Evolutionary conservation across 164 flowering plant genomes (phyloP).

Genomic region (Aristolochia contorta): DNA sequence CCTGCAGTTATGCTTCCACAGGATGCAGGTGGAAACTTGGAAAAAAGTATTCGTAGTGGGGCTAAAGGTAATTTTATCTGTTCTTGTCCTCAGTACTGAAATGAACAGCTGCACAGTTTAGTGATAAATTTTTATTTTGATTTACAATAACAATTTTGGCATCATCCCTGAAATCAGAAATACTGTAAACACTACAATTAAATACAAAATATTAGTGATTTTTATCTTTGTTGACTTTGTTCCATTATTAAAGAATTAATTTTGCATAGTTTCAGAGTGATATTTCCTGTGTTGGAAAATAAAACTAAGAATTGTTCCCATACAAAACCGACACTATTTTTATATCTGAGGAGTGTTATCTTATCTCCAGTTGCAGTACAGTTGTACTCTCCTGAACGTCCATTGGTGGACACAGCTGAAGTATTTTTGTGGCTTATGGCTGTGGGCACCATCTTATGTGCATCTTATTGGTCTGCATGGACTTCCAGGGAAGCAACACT

Average conservation of each 20-base stretch:
- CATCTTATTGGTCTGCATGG: constrained; percentile 99
- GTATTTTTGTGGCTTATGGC: constrained; percentile 99
- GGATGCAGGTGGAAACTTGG: constrained; percentile 79
- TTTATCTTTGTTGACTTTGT: too few relatives aligned
- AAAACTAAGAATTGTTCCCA: neutral
- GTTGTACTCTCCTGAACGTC: constrained; percentile 84
- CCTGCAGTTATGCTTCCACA: constrained; percentile 95
- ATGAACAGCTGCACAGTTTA: too few relatives aligned
- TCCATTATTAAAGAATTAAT: too few relatives aligned
- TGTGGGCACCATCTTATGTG: constrained; percentile 84
- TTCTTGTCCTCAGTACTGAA: neutral
- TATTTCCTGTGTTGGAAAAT: too few relatives aligned
- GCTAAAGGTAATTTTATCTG: constrained; percentile 41
- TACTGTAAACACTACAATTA: too few relatives aligned
- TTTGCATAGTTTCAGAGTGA: too few relatives aligned
- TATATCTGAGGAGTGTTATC: constrained; percentile 4
- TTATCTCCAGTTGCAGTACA: constrained; percentile 66
- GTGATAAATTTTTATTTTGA: too few relatives aligned
- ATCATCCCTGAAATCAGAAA: neutral
- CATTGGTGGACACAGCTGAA: constrained; percentile 89
- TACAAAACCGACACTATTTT: too few relatives aligned
- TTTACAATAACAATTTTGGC: neutral
- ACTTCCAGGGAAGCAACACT: constrained; percentile 84
- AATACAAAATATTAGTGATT: too few relatives aligned
- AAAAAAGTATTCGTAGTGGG: constrained; percentile 30